Percentiles rank a stretch among this genome's conserved stretches.
Conservation (phyloP, 2,329 filamentous ascomycete species). For the Metarhizium guizhouense region DNA sequence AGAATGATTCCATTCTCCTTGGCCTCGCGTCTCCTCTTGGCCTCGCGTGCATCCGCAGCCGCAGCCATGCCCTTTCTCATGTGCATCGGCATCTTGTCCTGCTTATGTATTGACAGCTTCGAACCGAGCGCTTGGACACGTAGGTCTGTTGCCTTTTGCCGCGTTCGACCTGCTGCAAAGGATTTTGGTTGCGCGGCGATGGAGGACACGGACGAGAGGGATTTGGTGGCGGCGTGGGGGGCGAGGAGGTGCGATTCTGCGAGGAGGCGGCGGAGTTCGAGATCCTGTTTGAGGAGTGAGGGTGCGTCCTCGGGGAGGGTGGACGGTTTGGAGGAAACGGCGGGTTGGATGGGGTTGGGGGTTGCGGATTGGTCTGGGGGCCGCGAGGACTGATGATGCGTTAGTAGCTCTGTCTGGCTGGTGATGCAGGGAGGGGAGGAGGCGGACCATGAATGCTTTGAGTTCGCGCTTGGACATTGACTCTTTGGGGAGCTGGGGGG, state of each 20-base stretch:
- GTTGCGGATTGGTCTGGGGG: constrained; percentile 30
- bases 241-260: constrained; percentile 80
- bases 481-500: constrained; percentile 25
- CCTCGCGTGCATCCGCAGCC: constrained; percentile 57
- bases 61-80: constrained; percentile 76
- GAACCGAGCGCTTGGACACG: constrained; percentile 74
- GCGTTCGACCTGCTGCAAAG: constrained; percentile 56
- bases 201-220: constrained; percentile 29
- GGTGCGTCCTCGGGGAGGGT: constrained; percentile 47
- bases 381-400: constrained; percentile 33
- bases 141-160: constrained; percentile 75
- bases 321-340: constrained; percentile 15
- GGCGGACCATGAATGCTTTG: constrained; percentile 66
- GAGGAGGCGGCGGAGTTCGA: constrained; percentile 83
- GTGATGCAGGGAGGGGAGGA: not conserved
- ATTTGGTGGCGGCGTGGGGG: constrained; percentile 37
- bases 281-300: constrained; percentile 78
- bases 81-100: constrained; percentile 82
- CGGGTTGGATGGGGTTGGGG: constrained; percentile 13
- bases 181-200: constrained; percentile 28
- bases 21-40: constrained; percentile 66
- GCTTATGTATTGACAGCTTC: constrained; percentile 64
- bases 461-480: constrained; percentile 58
- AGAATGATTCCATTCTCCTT: constrained; percentile 85
- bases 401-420: constrained; percentile 3